A percentile compares a stretch with the other conserved stretches of the same genome.
phyloP scores from a whole-genome alignment of 345 rosid species.

The Schrenkiella parvula region DNA sequence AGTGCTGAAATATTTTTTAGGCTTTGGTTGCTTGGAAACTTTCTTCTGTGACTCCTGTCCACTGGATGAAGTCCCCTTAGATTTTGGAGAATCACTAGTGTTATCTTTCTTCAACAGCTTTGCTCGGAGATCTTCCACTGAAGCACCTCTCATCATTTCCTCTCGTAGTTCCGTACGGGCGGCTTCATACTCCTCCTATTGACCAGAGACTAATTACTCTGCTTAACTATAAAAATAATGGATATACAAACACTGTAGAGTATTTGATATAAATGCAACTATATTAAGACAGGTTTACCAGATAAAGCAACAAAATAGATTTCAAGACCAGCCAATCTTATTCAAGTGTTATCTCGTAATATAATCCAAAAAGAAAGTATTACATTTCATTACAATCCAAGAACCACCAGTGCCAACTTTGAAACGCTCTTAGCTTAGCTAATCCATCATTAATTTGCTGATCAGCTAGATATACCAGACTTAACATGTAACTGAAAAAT shows the following conservation, averaged over 20 bases:
- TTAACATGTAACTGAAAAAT: conserved; percentile 1
- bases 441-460: background rate
- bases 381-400: background rate
- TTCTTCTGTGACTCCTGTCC: conserved; percentile 45
- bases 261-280: conserved; percentile 10
- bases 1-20: conserved; percentile 34
- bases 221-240: background rate
- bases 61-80: conserved; percentile 36
- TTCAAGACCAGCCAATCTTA: background rate
- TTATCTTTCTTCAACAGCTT: conserved; percentile 54
- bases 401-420: background rate
- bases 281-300: background rate
- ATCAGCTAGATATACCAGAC: background rate
- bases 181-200: conserved; percentile 87
- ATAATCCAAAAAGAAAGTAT: background rate
- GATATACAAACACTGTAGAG: conserved; percentile 6
- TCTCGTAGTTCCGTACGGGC: conserved; percentile 85
- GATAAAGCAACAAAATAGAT: background rate
- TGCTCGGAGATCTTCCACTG: conserved; percentile 67
- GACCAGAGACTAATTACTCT: conserved; percentile 10
- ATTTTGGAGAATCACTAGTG: conserved; percentile 40
- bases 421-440: background rate
- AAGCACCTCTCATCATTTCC: conserved; percentile 74
- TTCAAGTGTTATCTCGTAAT: background rate
- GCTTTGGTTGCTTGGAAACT: conserved; percentile 37